Evolutionary conservation across 371 early-diverging fungal genomes (phyloP).

Genomic region (Circinella umbellata): DNA sequence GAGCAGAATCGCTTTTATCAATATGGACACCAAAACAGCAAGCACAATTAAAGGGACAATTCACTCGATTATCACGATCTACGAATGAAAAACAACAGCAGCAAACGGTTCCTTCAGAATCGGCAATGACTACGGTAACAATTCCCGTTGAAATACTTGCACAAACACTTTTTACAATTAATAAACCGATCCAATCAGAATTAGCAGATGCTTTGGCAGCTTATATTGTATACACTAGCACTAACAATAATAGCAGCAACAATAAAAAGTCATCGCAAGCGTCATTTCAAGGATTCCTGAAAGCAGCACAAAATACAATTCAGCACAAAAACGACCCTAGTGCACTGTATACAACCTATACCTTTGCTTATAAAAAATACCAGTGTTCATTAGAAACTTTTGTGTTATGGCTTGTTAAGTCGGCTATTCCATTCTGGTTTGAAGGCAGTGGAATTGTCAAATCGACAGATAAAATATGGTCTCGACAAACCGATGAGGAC

Average conservation of each 20-base stretch:
- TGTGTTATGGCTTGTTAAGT: constrained; percentile 23
- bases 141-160: too few species aligned
- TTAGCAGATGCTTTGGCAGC: constrained; percentile 4
- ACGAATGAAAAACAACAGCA: neutral
- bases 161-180: neutral
- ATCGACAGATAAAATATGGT: constrained; percentile 5
- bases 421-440: constrained; percentile 42
- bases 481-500: constrained; percentile 3
- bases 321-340: neutral
- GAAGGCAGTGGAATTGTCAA: constrained; percentile 18
- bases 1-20: constrained; percentile 7
- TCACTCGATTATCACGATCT: constrained; percentile 1
- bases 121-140: too few species aligned
- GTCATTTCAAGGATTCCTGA: neutral
- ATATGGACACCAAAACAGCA: constrained; percentile 19
- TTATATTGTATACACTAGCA: neutral
- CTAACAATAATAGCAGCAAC: neutral
- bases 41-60: constrained; percentile 17
- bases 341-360: constrained; percentile 3
- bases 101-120: neutral
- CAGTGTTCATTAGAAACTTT: constrained; percentile 28
- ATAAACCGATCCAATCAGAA: neutral
- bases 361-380: constrained; percentile 17
- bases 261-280: neutral
- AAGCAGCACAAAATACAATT: constrained; percentile 6